Evolutionary conservation across 805 yeast genomes (phyloP).

Genomic region (Brettanomyces nanus): DNA sequence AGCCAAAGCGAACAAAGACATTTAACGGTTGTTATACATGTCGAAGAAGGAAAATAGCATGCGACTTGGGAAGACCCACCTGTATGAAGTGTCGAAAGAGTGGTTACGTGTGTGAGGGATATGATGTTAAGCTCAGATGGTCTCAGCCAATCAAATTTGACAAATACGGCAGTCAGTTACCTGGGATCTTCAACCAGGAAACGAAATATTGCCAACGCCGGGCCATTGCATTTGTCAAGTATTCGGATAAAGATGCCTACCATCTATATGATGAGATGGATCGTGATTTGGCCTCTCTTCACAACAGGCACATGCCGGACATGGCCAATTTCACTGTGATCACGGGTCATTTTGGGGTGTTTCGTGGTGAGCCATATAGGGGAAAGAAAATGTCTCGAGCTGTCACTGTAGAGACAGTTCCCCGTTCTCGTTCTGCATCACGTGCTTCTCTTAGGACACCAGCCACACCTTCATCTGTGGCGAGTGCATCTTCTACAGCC

Average conservation of each 20-base stretch:
- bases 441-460: neutral
- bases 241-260: constrained; percentile 51
- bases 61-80: constrained; percentile 64
- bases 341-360: constrained; percentile 81
- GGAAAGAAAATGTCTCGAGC: neutral
- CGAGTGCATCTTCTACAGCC: neutral
- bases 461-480: neutral
- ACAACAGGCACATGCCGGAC: constrained; percentile 34
- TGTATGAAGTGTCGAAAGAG: constrained; percentile 68
- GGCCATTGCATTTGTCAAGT: constrained; percentile 64
- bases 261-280: constrained; percentile 81
- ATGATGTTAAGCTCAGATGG: constrained; percentile 78
- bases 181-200: constrained; percentile 27
- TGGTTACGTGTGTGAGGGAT: constrained; percentile 70
- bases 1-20: constrained; percentile 47
- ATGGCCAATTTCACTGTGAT: constrained; percentile 24
- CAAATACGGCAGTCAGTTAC: constrained; percentile 33
- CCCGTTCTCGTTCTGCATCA: neutral
- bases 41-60: constrained; percentile 68
- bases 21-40: constrained; percentile 90
- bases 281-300: constrained; percentile 49
- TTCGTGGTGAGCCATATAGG: constrained; percentile 32
- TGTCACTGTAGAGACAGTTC: neutral
- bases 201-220: constrained; percentile 57
- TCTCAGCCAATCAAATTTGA: constrained; percentile 47